These are phyloP conservation scores for Blastomyces parvus DNA, from an alignment of 2,329 filamentous ascomycete genomes.

Conservation along the genomic window DNA sequence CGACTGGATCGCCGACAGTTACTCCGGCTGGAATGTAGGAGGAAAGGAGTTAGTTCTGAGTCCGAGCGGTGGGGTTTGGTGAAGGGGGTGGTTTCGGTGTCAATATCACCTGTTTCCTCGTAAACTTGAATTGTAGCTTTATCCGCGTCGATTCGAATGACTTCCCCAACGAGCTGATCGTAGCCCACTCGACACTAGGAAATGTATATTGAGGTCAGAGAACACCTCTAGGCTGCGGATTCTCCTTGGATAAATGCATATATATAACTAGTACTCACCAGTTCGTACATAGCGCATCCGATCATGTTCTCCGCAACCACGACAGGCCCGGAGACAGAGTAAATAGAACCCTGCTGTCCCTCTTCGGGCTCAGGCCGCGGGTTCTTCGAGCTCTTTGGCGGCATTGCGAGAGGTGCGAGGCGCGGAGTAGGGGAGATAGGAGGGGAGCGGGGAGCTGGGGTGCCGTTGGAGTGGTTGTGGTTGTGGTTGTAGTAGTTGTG, in stretches of 20 bases:
- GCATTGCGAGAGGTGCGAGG: constrained; percentile 30
- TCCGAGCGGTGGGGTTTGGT: not conserved
- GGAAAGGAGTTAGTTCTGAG: not conserved
- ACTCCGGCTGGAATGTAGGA: constrained; percentile 57
- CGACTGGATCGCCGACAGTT: constrained; percentile 87
- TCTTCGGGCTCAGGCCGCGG: constrained; percentile 41
- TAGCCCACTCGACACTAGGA: constrained; percentile 78
- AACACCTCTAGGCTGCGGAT: constrained; percentile 2
- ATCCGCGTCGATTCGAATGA: constrained; percentile 93
- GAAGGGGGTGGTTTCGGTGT: constrained; percentile 10
- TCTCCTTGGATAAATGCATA: not conserved
- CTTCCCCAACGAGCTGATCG: constrained; percentile 86
- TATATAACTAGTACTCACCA: constrained; percentile 49
- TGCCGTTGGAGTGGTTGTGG: constrained; percentile 22
- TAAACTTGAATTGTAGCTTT: constrained; percentile 98
- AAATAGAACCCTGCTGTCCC: constrained; percentile 55
- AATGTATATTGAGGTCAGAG: constrained; percentile 10
- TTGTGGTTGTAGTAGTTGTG: constrained; percentile 32
- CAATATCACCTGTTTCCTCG: constrained; percentile 77
- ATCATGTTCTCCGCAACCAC: constrained; percentile 97
- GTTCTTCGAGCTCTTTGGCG: constrained; percentile 37
- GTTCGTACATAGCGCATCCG: constrained; percentile 98
- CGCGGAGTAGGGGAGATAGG: constrained; percentile 16
- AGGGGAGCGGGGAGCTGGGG: constrained; percentile 20
- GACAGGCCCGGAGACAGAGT: constrained; percentile 74